phyloP scores from a whole-genome alignment of 768 basidiomycete genomes.

The Scleroderma bovista region DNA sequence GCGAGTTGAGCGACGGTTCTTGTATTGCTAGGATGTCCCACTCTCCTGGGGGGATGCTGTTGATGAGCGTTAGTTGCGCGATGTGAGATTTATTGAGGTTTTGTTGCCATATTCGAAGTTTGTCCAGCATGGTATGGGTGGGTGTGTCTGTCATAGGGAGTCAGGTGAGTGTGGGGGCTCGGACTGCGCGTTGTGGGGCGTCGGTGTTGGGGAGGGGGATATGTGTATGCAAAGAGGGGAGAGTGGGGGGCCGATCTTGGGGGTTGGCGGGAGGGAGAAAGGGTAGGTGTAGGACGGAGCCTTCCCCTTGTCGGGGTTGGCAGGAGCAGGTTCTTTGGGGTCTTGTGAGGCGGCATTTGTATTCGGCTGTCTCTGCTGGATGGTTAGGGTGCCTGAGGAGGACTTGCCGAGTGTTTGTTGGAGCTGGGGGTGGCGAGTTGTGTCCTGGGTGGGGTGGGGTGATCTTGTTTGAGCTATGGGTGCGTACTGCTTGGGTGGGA shows the following conservation, averaged over 20 bases:
- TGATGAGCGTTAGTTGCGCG: conserved; percentile 10
- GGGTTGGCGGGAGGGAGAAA: too few species aligned
- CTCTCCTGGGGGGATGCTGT: neutral
- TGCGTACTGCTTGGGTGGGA: neutral
- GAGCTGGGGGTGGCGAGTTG: neutral
- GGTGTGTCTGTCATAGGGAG: neutral
- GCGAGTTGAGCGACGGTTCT: conserved; percentile 32
- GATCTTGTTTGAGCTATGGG: neutral
- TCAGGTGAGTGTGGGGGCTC: neutral
- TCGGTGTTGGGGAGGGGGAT: too few species aligned
- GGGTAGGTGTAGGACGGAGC: too few species aligned
- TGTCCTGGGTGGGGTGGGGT: neutral
- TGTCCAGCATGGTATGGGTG: neutral
- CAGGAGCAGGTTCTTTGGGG: too few species aligned
- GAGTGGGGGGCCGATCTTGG: too few species aligned
- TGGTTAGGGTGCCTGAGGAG: too few species aligned
- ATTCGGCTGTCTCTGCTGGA: neutral
- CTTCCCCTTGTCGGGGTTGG: neutral
- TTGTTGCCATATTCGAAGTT: conserved; percentile 22
- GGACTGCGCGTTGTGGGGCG: neutral
- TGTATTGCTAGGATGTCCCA: conserved; percentile 34
- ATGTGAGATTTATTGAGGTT: conserved; percentile 21
- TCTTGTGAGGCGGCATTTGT: too few species aligned
- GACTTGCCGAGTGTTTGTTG: neutral
- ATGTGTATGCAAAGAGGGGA: too few species aligned